Evolutionary conservation across 345 rosid genomes (phyloP).

Genomic region (Kandelia obovata): DNA sequence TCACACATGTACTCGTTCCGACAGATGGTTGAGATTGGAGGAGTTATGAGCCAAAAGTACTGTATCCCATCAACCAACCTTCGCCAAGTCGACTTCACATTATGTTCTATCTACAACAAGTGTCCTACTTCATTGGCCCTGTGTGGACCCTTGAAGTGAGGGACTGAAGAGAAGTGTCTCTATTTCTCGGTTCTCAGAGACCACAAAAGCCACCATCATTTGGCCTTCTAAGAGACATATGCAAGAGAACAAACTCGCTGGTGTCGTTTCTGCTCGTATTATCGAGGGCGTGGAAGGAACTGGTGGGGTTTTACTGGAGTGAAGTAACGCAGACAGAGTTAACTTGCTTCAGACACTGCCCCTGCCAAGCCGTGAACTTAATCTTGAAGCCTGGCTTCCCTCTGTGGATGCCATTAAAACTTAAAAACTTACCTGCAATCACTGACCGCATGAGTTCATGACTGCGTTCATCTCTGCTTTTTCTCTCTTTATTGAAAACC

Average conservation of each 20-base stretch:
- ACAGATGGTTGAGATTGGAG: neutral
- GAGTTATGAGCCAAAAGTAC: neutral
- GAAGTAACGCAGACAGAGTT: neutral
- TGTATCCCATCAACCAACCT: slow-evolving; percentile 13
- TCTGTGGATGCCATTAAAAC: slow-evolving; percentile 28
- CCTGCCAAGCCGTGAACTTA: slow-evolving; percentile 27
- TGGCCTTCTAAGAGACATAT: neutral
- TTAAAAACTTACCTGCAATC: slow-evolving; percentile 24
- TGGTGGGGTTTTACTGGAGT: too few relatives aligned
- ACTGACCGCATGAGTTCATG: slow-evolving; percentile 10
- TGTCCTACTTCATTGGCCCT: too few relatives aligned
- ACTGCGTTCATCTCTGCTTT: neutral
- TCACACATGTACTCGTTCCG: neutral
- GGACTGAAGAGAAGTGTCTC: too few relatives aligned
- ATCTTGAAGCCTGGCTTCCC: slow-evolving; percentile 27
- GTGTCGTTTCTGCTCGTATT: slow-evolving; percentile 5
- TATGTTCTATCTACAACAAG: neutral
- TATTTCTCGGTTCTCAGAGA: too few relatives aligned
- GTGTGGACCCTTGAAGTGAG: too few relatives aligned
- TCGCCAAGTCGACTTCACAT: slow-evolving; percentile 15
- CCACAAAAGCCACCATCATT: neutral
- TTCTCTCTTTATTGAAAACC: too few relatives aligned
- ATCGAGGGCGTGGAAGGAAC: too few relatives aligned
- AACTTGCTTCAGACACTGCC: slow-evolving; percentile 25
- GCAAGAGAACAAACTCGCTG: slow-evolving; percentile 6